Evolutionary conservation across 2,329 filamentous ascomycete species (phyloP), one percentile per base, ranked within the genome.

Genomic region (Claviceps africana): DNA sequence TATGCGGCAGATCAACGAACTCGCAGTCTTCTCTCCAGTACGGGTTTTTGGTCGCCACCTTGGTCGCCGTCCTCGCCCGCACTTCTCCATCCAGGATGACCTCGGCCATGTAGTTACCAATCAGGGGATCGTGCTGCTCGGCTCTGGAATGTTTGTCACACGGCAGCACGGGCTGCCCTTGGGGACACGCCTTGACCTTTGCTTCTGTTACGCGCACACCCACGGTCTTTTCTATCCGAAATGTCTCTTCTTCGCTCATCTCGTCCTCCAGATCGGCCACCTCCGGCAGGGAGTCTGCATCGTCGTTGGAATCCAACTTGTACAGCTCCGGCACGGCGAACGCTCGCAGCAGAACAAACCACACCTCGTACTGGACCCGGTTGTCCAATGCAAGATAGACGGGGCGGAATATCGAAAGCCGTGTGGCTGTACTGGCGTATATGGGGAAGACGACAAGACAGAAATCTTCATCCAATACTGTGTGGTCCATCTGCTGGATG

Each of bases 371-470:
- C n/a, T 95, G 74, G 7, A 95, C 82, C 43, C 90, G 80, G 28
- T 81, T 90, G 59, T 97, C 91, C 45, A 96, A 70, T 3, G 88
- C 86, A 35, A 98, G 74, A 64, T 95, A 96, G 37, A 97, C 83
- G 0, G 93, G 91, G n/a, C 87, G 82, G 54, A 88, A 83, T 30
- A 91, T 79, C 7, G 85, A 85, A 52, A 91, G 74, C 19, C 85
- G 78, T 2, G 81, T 85, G 1, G 87, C 79, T 21, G 81, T 81
- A 10, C 85, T 77, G 1, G 88, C 83, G 67, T 98, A 97, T 56
- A 91, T 90, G 17, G 93, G 91, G 62, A 96, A 96, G 47, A 98
- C 91, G 50, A 88, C 90, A 56, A 98, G 86, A 70, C 90, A 97
- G 63, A 87, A 93, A 54, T 96, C 88, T 65, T 93, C 87, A 57